Evolutionary conservation across 805 yeast genomes (phyloP), one percentile per base, ranked within the genome.

Genomic region (Lipomyces oligophaga): DNA sequence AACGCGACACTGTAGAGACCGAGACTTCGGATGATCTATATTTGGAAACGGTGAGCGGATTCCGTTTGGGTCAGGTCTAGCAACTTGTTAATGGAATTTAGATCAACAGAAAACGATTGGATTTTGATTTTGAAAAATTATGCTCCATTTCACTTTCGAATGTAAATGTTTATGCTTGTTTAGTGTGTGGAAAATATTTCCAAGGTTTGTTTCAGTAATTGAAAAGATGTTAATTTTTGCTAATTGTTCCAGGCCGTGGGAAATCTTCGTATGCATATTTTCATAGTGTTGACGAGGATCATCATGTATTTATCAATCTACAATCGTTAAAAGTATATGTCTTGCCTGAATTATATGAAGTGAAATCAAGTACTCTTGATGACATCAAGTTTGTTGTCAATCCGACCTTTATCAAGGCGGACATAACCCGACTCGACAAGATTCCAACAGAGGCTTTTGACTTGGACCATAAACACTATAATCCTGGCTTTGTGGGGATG

Each of bases 171-270:
- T 83, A 84, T 58, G 79, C 85, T 26, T 85, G 95, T 60, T 65
- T 85, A 18, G 73, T 73, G 0, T 85, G 95, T 65, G 90, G 89
- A 27, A 80, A 76, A 58, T 85, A 78, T 63, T 74, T 78, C 43
- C 81, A 79, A 55, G 58, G 55, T 3, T 33, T 16, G n/a, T 10
- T 15, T 18, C 42, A 22, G 3, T 11, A n/a, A 21, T 21, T 36
- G 25, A 39, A 30, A 16, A 15, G 2, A 11, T 15, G 11, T 26
- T 11, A 38, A 38, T 16, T 8, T 34, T 30, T 10, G 16, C 20
- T 33, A 16, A 27, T n/a, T 3, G 3, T 5, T 40, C 8, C 25
- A 51, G 95, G 95, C 0, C 70, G 87, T 20, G 75, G 79, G 1
- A 67, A 64, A 46, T 62, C 74, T n/a, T 77, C 89, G 0, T 80